Conservation (phyloP, 2,329 filamentous ascomycete species). For the Fusarium nygamai region DNA sequence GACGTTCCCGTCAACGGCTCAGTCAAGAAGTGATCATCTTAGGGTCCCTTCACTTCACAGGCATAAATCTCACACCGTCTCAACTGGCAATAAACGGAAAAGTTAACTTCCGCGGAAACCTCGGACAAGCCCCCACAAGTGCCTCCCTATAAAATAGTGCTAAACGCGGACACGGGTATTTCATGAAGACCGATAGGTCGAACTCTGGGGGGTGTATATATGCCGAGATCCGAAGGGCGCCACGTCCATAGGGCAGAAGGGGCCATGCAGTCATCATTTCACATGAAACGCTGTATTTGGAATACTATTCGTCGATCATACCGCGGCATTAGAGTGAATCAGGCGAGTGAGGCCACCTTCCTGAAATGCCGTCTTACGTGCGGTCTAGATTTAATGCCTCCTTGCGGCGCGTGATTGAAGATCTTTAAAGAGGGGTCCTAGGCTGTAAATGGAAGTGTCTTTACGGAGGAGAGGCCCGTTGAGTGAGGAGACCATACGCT, state of each 20-base stretch:
- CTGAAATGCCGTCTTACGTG: slow-evolving; percentile 8
- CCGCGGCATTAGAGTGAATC: background rate
- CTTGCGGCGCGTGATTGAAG: background rate
- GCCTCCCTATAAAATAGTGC: background rate
- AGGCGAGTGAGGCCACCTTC: background rate
- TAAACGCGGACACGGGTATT: background rate
- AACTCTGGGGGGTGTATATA: background rate
- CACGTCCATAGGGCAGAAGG: background rate
- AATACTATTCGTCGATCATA: background rate
- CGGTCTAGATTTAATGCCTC: background rate
- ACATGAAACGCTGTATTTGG: background rate
- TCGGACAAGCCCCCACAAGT: background rate
- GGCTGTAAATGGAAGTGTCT: background rate
- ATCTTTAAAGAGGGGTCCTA: background rate
- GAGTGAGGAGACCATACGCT: background rate
- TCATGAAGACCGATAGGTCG: background rate
- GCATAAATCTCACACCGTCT: background rate
- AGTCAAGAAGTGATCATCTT: background rate
- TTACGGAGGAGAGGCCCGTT: background rate
- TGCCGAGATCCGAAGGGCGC: background rate
- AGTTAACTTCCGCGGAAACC: background rate
- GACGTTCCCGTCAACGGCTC: background rate
- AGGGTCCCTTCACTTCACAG: background rate
- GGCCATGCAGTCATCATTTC: background rate
- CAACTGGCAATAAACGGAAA: background rate